phyloP scores from a whole-genome alignment of 176 grass and related monocot genomes.

The Ampelocalamus luodianensis region DNA sequence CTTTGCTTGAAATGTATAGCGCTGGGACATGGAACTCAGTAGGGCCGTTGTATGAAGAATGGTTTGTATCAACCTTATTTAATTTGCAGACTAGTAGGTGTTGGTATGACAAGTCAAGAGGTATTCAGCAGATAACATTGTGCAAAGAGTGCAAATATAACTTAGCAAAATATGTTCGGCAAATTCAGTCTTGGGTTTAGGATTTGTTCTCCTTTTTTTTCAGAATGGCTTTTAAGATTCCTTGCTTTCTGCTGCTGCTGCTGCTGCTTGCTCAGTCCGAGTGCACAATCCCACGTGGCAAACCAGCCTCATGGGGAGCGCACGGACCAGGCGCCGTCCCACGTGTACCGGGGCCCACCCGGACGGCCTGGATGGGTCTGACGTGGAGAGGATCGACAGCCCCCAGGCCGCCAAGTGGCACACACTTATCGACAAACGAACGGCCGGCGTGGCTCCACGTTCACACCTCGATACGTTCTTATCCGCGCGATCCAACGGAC shows the following conservation, averaged over 20 bases:
- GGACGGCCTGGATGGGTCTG: conserved; percentile 35
- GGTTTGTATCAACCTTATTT: conserved; percentile 12
- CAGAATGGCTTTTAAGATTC: background rate
- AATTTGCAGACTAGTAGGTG: background rate
- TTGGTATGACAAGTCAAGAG: background rate
- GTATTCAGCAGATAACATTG: background rate
- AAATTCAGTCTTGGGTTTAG: background rate
- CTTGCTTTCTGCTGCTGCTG: background rate
- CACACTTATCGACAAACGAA: conserved; percentile 61
- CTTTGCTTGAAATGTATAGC: conserved; percentile 19
- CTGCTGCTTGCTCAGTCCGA: background rate
- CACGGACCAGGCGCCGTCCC: conserved; percentile 29
- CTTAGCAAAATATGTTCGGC: background rate
- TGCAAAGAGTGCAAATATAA: background rate
- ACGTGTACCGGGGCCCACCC: conserved; percentile 36
- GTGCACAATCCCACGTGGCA: conserved; percentile 38
- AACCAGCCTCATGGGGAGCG: background rate
- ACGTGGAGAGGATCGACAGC: conserved; percentile 43
- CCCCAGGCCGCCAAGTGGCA: conserved; percentile 22
- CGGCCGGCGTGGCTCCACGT: conserved; percentile 43
- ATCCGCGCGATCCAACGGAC: conserved; percentile 74
- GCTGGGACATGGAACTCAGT: conserved; percentile 10
- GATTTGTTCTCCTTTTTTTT: background rate
- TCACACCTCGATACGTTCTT: conserved; percentile 53
- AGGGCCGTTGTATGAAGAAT: background rate